Conservation (phyloP, 169 alveolate species). For the Plasmodium gonderi region DNA sequence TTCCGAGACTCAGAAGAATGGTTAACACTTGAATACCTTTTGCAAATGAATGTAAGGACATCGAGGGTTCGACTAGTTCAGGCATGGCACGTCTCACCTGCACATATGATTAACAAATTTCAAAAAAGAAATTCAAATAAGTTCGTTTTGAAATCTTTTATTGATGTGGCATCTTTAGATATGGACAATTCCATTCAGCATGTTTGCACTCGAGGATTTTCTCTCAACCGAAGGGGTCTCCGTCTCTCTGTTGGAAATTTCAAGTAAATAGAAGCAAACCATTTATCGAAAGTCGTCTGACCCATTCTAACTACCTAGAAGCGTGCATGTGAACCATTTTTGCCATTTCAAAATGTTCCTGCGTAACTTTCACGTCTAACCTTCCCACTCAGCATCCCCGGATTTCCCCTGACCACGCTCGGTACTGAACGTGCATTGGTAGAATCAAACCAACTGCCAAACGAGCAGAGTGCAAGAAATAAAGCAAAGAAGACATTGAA, state of each 20-base stretch:
- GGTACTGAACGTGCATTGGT: neutral
- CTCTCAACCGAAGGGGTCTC: slow-evolving; percentile 87
- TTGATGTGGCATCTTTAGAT: slow-evolving; percentile 88
- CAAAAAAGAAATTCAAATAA: slow-evolving; percentile 73
- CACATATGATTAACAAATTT: slow-evolving; percentile 75
- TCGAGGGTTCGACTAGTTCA: slow-evolving; percentile 84
- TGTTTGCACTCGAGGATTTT: slow-evolving; percentile 89
- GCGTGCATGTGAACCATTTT: too few relatives aligned
- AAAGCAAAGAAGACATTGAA: slow-evolving; percentile 50
- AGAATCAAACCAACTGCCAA: slow-evolving; percentile 56
- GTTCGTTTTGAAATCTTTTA: slow-evolving; percentile 86
- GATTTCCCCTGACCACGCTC: slow-evolving; percentile 67
- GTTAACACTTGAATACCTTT: slow-evolving; percentile 81
- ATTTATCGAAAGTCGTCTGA: too few relatives aligned
- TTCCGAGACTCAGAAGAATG: slow-evolving; percentile 85
- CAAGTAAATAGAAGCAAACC: too few relatives aligned
- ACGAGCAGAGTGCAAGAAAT: slow-evolving; percentile 61
- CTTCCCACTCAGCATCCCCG: slow-evolving; percentile 31
- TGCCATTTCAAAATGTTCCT: too few relatives aligned
- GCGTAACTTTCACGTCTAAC: neutral
- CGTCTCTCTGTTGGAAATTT: slow-evolving; percentile 90
- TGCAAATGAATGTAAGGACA: slow-evolving; percentile 82
- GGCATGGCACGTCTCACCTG: slow-evolving; percentile 83
- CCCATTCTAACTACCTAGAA: too few relatives aligned
- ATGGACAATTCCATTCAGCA: slow-evolving; percentile 89